Evolutionary conservation across 2,329 filamentous ascomycete species (phyloP), one percentile per base, ranked within the genome.

Genomic region (Penicillium sp.): DNA sequence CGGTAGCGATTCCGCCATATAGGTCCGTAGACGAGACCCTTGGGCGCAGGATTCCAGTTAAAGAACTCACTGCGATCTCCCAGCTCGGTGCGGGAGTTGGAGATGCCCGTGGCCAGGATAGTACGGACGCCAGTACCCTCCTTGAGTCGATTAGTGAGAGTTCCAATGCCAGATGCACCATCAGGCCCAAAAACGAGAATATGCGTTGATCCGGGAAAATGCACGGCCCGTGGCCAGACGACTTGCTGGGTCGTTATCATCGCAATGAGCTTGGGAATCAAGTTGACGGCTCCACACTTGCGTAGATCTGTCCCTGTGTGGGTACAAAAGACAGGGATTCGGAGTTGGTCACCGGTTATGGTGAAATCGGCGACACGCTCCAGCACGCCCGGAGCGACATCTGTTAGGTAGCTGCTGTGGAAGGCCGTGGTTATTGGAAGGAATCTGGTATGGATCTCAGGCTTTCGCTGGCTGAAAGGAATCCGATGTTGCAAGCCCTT

Each of bases 351-450:
- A 61, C 61, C 5, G 69, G 71, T 6, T 51, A 37, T 37, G 34
- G 34, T 37, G 16, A 37, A 37, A 37, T 37, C 16, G 34, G 34
- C 16, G 34, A 37, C 34, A 37, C 34, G 34, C 34, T 37, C 34
- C 34, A 37, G 34, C 34, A 37, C 34, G 16, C 5, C 34, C 16
- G 34, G 34, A n/a, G 34, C 34, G 34, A 37, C 34, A 37, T 37
- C 50, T 34, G 43, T 45, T 8, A 78, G 67, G 45, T 76, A 70
- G 5, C 60, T 57, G 16, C 69, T 75, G 56, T 79, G 76, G 44
- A 77, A 78, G 0, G 77, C 73, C 1, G 72, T 69, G 26, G 69
- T 73, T 45, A 78, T 74, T 0, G 76, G 75, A 3, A 79, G 61
- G 43, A 77, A 78, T 1, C 56, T 55, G 54, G 65, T 55, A 5